Conservation (phyloP, 345 rosid genomes). For the Bruguiera gymnorhiza region DNA sequence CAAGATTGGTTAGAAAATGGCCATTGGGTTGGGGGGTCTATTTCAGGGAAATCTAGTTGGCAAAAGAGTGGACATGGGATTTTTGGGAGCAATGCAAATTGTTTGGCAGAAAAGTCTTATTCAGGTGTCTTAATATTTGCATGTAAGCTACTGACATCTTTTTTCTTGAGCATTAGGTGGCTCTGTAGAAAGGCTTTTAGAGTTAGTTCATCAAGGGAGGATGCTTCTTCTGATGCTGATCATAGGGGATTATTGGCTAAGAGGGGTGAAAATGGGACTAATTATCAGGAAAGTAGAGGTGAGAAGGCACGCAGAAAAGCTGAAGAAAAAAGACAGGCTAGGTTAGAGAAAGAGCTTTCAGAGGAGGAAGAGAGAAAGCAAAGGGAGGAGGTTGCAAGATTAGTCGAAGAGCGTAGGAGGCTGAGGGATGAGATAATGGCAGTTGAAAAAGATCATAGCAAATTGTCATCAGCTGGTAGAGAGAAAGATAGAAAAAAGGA, state of each 20-base stretch:
- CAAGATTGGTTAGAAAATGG: conserved; percentile 87
- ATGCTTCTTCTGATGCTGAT: conserved; percentile 52
- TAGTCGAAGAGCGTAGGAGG: conserved; percentile 88
- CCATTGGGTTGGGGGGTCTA: conserved; percentile 56
- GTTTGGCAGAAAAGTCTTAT: conserved; percentile 80
- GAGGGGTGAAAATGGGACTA: conserved; percentile 60
- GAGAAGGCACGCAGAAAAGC: conserved; percentile 98
- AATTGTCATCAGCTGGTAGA: conserved; percentile 42
- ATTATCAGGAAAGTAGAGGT: conserved; percentile 66
- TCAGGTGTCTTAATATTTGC: conserved; percentile 64
- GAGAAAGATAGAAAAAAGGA: conserved; percentile 64
- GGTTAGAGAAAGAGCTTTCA: conserved; percentile 76
- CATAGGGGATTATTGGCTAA: conserved; percentile 61
- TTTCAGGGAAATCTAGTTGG: conserved; percentile 58
- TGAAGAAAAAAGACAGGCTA: conserved; percentile 94
- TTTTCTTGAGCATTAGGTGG: conserved; percentile 90
- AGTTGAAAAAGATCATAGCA: conserved; percentile 61
- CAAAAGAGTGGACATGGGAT: conserved; percentile 47
- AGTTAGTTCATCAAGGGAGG: conserved; percentile 61
- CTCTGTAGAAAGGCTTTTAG: conserved; percentile 90
- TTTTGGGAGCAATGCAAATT: conserved; percentile 71
- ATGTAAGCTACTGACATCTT: conserved; percentile 60
- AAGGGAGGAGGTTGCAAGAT: conserved; percentile 92
- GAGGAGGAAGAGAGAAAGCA: conserved; percentile 98
- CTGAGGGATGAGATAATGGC: conserved; percentile 78